phyloP scores from a whole-genome alignment of 257 asterid species.

The Salvia miltiorrhiza region DNA sequence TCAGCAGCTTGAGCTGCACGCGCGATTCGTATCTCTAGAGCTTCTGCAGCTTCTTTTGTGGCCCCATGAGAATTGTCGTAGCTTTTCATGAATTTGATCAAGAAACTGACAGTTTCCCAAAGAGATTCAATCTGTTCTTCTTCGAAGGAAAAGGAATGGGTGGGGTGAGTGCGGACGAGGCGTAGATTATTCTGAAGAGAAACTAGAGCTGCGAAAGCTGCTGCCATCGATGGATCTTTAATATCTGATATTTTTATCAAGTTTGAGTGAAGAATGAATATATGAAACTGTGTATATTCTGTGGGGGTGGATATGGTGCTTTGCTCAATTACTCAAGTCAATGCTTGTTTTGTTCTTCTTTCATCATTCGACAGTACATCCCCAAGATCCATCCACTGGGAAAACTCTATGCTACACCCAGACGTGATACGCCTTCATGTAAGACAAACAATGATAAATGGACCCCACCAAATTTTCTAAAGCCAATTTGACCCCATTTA shows the following conservation, averaged over 20 bases:
- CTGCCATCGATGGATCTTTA: neutral
- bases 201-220: neutral
- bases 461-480: no score
- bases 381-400: no score
- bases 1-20: neutral
- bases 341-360: no score
- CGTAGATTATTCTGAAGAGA: neutral
- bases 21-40: neutral
- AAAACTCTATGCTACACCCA: no score
- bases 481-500: no score
- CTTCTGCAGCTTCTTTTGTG: neutral
- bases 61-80: neutral
- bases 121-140: neutral
- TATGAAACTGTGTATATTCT: no score
- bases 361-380: no score
- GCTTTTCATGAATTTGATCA: neutral
- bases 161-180: neutral
- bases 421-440: no score
- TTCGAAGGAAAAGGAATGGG: neutral
- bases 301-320: no score
- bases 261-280: neutral
- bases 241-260: neutral
- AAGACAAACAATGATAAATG: no score
- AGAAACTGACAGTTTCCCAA: neutral
- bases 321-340: no score